A percentile compares a stretch with the other conserved stretches of the same genome.
phyloP scores from a whole-genome alignment of 1,284 basidiomycete genomes.

The Rhodotorula sp. region DNA sequence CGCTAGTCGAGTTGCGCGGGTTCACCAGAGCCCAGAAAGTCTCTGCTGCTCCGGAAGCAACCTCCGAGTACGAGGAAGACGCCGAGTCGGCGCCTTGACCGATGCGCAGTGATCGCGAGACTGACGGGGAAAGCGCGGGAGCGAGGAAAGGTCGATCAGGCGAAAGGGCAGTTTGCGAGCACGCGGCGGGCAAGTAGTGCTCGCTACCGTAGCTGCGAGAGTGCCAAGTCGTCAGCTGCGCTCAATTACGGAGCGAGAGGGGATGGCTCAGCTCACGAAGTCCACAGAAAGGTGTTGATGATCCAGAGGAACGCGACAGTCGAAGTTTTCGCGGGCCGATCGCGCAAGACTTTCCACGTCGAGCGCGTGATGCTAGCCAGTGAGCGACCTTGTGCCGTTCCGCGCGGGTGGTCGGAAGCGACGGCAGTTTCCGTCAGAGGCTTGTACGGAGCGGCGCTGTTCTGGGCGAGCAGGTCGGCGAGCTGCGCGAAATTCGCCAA shows the following conservation, averaged over 20 bases:
- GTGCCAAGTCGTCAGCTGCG: neutral
- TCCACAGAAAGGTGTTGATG: constrained; percentile 50
- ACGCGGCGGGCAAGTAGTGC: constrained; percentile 45
- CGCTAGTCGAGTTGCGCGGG: constrained; percentile 63
- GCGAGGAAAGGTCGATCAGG: constrained; percentile 34
- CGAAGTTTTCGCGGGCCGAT: constrained; percentile 34
- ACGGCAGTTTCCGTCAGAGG: constrained; percentile 42
- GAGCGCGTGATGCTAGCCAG: neutral
- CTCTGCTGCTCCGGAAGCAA: constrained; percentile 44
- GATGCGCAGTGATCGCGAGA: constrained; percentile 34
- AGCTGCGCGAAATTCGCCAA: constrained; percentile 54
- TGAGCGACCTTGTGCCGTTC: neutral
- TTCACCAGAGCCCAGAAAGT: constrained; percentile 76
- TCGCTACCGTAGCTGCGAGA: constrained; percentile 38
- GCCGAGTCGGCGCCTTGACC: constrained; percentile 29
- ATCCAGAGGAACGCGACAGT: constrained; percentile 45
- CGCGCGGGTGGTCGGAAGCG: too few species aligned
- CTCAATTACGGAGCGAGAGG: neutral
- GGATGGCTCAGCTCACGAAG: constrained; percentile 22
- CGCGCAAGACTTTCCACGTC: constrained; percentile 17
- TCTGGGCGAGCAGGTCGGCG: constrained; percentile 70
- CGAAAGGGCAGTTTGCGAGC: constrained; percentile 40
- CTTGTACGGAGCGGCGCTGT: constrained; percentile 51
- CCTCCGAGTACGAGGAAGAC: constrained; percentile 6
- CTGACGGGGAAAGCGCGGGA: constrained; percentile 27